Percentiles rank a stretch among this genome's conserved stretches.
phyloP scores from a whole-genome alignment of 2,329 filamentous ascomycete genomes.

The Chaetoscypha palmicola region DNA sequence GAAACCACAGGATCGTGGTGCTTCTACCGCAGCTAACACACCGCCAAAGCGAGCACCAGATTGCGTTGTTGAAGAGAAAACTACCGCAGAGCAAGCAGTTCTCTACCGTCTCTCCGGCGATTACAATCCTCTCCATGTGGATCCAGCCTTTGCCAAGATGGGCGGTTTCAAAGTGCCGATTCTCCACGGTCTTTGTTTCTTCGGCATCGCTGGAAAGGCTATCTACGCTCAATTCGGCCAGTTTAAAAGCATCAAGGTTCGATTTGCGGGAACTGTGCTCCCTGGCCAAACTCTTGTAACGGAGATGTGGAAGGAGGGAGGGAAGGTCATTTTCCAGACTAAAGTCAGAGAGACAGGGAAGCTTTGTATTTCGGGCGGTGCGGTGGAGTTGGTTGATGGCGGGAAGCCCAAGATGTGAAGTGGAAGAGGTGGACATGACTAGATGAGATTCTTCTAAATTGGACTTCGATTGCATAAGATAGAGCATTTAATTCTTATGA shows the following conservation, averaged over 20 bases:
- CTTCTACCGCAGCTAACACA: conserved; percentile 71
- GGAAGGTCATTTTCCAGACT: conserved; percentile 74
- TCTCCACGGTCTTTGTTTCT: conserved; percentile 92
- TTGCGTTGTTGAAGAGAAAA: conserved; percentile 75
- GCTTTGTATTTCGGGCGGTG: conserved; percentile 73
- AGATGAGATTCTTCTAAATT: too few relatives aligned
- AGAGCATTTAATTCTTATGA: too few relatives aligned
- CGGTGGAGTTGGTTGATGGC: conserved; percentile 66
- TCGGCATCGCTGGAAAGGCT: conserved; percentile 86
- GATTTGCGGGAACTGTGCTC: conserved; percentile 78
- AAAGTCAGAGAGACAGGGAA: conserved; percentile 92
- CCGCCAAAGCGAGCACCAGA: conserved; percentile 73
- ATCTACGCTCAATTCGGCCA: conserved; percentile 76
- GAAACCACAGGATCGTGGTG: conserved; percentile 71
- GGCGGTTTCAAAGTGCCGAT: conserved; percentile 94
- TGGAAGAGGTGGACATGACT: background rate
- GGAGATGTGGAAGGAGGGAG: conserved; percentile 89
- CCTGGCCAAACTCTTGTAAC: conserved; percentile 86
- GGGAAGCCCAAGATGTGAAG: too few relatives aligned
- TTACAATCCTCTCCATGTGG: conserved; percentile 93
- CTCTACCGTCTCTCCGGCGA: conserved; percentile 91
- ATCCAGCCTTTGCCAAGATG: conserved; percentile 88
- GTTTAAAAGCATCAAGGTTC: conserved; percentile 87
- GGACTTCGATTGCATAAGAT: too few relatives aligned
- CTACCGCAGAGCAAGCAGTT: conserved; percentile 83